Evolutionary conservation across 345 rosid genomes (phyloP), one percentile per base, ranked within the genome.

Genomic region (Populus simonii): DNA sequence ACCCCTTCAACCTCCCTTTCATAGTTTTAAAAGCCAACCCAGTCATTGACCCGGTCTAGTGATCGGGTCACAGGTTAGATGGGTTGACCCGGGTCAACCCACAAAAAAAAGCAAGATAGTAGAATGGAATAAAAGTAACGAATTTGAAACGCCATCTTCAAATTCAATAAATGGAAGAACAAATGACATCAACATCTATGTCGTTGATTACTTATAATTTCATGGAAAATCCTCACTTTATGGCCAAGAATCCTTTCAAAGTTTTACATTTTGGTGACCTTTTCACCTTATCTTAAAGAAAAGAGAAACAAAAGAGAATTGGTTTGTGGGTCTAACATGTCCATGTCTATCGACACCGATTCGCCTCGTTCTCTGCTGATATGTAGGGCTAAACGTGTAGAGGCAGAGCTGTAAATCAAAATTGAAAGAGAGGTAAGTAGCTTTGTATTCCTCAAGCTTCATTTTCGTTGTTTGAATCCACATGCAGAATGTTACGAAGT

Each of bases 1-100:
- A 82, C 80, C 83, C 79, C 86, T 85, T 83, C 88, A 92, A 88
- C 88, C 74, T 65, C 23, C 51, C 33, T 31, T 31, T 31, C n/a
- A n/a, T 29, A 29, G 31, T 29, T 29, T 29, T 29, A 1, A 29
- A 29, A 29, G 1, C 29, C 29, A 29, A 29, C 29, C 29, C 29
- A 1, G 29, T 29, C 29, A 29, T 29, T 29, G 29, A 29, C 29
- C 29, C 29, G 29, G 29, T 29, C 29, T 29, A 29, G 29, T 29
- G 29, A 29, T 29, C 29, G 29, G 29, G 29, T 29, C 29, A 29
- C 29, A 1, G 29, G 29, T 29, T 1, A 29, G 29, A 29, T 29
- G 29, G 29, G 29, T 29, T 29, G 29, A 29, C 29, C 29, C n/a
- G n/a, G n/a, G n/a, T n/a, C n/a, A n/a, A n/a, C n/a, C n/a, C n/a